A percentile compares a stretch with the other conserved stretches of the same genome.
phyloP scores from a whole-genome alignment of 345 rosid genomes.

The Gossypium stocksii region DNA sequence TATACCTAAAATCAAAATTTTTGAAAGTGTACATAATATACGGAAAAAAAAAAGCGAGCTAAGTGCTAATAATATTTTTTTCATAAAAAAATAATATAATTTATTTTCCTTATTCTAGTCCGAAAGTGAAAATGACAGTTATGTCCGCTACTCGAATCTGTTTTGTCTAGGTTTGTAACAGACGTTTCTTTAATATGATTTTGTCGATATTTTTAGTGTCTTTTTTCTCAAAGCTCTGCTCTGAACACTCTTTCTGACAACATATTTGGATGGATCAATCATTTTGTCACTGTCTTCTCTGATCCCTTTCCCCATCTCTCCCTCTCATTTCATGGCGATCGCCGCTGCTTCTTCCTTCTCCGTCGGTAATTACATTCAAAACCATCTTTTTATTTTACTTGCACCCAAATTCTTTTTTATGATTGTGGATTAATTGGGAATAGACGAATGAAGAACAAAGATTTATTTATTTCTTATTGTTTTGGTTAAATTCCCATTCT shows the following conservation, averaged over 20 bases:
- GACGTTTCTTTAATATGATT: neutral
- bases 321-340: slow-evolving; percentile 50
- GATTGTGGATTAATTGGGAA: slow-evolving; percentile 3
- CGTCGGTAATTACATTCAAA: slow-evolving; percentile 38
- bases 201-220: neutral
- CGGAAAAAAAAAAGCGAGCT: no score
- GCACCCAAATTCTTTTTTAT: slow-evolving; percentile 3
- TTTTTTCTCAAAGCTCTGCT: neutral
- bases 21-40: no score
- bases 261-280: slow-evolving; percentile 7
- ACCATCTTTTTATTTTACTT: neutral
- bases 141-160: neutral
- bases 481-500: neutral
- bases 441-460: neutral
- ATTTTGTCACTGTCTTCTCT: neutral
- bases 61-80: no score
- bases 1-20: no score
- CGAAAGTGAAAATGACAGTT: neutral
- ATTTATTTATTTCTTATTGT: neutral
- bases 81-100: no score
- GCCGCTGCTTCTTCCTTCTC: slow-evolving; percentile 61
- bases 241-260: neutral
- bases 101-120: neutral
- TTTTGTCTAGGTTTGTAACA: neutral
- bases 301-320: neutral